These are phyloP conservation scores for Mycosphaerella arachidis DNA, from an alignment of 2,329 filamentous ascomycete species.

Conservation along the genomic window DNA sequence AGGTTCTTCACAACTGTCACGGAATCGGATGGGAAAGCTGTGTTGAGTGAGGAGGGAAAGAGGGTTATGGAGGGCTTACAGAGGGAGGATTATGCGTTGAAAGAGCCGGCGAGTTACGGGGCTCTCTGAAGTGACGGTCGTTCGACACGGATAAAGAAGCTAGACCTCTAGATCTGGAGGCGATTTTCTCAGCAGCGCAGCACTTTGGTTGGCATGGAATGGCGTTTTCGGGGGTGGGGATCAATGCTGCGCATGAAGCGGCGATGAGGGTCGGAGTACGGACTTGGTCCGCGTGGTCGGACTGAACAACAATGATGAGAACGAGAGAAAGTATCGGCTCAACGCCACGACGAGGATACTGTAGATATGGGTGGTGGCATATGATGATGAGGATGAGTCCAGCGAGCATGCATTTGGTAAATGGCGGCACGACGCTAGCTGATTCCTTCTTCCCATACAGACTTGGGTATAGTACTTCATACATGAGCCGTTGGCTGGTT, in stretches of 20 bases:
- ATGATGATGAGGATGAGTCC: neutral
- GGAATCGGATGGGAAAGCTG: slow-evolving; percentile 57
- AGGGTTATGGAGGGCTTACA: slow-evolving; percentile 54
- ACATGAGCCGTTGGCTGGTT: neutral
- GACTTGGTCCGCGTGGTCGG: no score
- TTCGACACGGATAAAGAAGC: neutral
- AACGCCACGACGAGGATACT: neutral
- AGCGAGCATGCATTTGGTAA: neutral
- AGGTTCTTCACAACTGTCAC: slow-evolving; percentile 71
- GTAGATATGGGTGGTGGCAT: neutral
- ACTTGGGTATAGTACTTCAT: neutral
- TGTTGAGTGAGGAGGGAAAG: slow-evolving; percentile 60
- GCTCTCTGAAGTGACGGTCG: slow-evolving; percentile 18
- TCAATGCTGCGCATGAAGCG: no score
- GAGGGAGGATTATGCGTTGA: slow-evolving; percentile 47
- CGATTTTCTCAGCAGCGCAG: neutral
- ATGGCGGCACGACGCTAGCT: neutral
- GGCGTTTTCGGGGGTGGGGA: neutral
- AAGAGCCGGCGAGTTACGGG: slow-evolving; percentile 40
- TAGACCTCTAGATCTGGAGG: neutral
- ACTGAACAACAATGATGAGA: neutral
- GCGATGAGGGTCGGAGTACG: no score
- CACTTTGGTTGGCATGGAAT: neutral
- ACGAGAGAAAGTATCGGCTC: neutral
- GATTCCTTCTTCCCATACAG: neutral